These are phyloP conservation scores for Phaeolepiota aurea DNA, from an alignment of 768 basidiomycete genomes.

Conservation along the genomic window DNA sequence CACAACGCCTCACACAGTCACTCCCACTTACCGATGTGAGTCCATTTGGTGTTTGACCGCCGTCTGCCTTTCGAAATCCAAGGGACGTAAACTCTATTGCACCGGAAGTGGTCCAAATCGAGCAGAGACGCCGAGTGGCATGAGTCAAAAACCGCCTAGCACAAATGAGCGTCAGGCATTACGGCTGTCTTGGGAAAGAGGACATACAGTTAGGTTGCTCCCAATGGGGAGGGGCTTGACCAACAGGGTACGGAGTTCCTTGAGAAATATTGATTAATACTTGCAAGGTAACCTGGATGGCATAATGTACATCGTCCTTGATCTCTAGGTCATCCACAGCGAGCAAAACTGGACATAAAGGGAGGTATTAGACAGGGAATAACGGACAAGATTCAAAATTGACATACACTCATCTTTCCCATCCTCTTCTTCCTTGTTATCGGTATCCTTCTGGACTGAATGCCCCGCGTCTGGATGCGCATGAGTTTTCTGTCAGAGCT, in stretches of 20 bases:
- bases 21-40: slow-evolving; percentile 23
- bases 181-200: background rate
- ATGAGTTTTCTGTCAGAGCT: background rate
- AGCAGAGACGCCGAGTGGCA: slow-evolving; percentile 34
- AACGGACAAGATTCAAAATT: background rate
- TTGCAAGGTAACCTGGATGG: background rate
- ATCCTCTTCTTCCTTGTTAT: slow-evolving; percentile 38
- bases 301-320: slow-evolving; percentile 25
- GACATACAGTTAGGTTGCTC: slow-evolving; percentile 24
- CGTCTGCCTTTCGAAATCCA: slow-evolving; percentile 36
- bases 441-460: slow-evolving; percentile 32
- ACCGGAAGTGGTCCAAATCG: slow-evolving; percentile 33
- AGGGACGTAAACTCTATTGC: slow-evolving; percentile 37
- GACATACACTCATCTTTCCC: slow-evolving; percentile 41
- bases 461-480: slow-evolving; percentile 39
- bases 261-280: background rate
- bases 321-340: slow-evolving; percentile 29
- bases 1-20: slow-evolving; percentile 6
- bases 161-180: slow-evolving; percentile 1
- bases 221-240: slow-evolving; percentile 28
- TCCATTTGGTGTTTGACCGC: slow-evolving; percentile 22
- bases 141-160: slow-evolving; percentile 24
- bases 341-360: slow-evolving; percentile 21
- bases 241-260: slow-evolving; percentile 26
- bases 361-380: background rate